A percentile compares a stretch with the other conserved stretches of the same genome.
These are phyloP conservation scores for Rhexocercosporidium sp. DNA, from an alignment of 2,329 filamentous ascomycete genomes.

Conservation along the genomic window DNA sequence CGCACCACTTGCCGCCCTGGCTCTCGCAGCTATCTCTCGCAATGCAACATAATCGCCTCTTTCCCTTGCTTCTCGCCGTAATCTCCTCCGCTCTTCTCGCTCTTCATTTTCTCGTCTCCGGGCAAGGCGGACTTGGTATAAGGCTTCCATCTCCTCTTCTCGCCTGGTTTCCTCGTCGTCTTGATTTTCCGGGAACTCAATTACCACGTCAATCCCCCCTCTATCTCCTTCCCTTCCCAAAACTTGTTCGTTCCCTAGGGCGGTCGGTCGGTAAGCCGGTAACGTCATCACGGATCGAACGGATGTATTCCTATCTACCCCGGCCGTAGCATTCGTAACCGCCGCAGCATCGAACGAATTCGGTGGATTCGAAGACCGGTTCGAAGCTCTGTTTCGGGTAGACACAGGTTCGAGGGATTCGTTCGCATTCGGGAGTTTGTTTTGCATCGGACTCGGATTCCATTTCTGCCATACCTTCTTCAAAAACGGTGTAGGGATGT, in stretches of 20 bases:
- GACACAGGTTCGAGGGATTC: slow-evolving; percentile 48
- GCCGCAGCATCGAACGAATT: slow-evolving; percentile 24
- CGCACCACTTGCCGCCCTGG: slow-evolving; percentile 48
- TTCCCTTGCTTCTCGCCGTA: slow-evolving; percentile 73
- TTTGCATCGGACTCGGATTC: slow-evolving; percentile 42
- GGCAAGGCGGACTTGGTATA: slow-evolving; percentile 87
- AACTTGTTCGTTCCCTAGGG: slow-evolving; percentile 78
- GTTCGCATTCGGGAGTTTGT: slow-evolving; percentile 39
- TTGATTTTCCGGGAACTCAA: slow-evolving; percentile 81
- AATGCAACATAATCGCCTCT: slow-evolving; percentile 73
- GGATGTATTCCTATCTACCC: slow-evolving; percentile 81
- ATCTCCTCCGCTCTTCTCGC: slow-evolving; percentile 74
- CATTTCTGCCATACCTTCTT: slow-evolving; percentile 58
- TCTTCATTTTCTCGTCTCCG: slow-evolving; percentile 78
- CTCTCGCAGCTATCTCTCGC: slow-evolving; percentile 63
- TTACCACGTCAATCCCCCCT: slow-evolving; percentile 86
- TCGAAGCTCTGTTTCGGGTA: slow-evolving; percentile 26
- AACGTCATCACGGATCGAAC: slow-evolving; percentile 94
- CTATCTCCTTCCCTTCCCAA: slow-evolving; percentile 89
- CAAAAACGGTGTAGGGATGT: slow-evolving; percentile 54
- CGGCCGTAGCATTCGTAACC: slow-evolving; percentile 28
- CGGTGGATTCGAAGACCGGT: slow-evolving; percentile 20
- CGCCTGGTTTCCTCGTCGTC: slow-evolving; percentile 79
- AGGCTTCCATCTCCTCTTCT: slow-evolving; percentile 88
- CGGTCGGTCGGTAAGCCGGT: slow-evolving; percentile 78